A percentile compares a stretch with the other conserved stretches of the same genome.
Evolutionary conservation across 495 filamentous ascomycete species (phyloP).

Genomic region (Lasiosphaeriaceae sp.): DNA sequence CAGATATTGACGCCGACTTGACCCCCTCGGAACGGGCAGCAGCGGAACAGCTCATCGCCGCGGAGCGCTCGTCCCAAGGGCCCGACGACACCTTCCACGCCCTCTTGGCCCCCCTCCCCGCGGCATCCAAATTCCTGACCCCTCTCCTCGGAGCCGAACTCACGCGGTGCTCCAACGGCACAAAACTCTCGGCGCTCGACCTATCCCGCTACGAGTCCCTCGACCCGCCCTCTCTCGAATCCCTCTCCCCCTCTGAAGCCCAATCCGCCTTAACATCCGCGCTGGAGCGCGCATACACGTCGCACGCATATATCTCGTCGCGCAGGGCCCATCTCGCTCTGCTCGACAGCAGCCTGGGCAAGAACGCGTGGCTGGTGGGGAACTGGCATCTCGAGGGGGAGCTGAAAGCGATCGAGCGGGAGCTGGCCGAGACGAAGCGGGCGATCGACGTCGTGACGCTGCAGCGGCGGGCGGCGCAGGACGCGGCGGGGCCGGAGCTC

Average conservation of each 20-base stretch:
- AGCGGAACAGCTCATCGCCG: slow-evolving; percentile 60
- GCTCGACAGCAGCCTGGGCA: slow-evolving; percentile 71
- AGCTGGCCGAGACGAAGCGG: slow-evolving; percentile 62
- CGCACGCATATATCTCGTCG: slow-evolving; percentile 59
- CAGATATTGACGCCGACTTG: slow-evolving; percentile 70
- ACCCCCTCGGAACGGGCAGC: slow-evolving; percentile 53
- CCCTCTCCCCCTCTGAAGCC: slow-evolving; percentile 14
- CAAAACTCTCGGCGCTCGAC: slow-evolving; percentile 65
- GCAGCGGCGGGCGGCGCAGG: slow-evolving; percentile 66
- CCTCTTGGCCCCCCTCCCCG: slow-evolving; percentile 33
- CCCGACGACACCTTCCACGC: slow-evolving; percentile 36
- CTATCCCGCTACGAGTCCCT: slow-evolving; percentile 74
- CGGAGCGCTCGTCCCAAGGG: slow-evolving; percentile 52
- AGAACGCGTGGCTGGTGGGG: slow-evolving; percentile 85
- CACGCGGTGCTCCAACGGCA: slow-evolving; percentile 22
- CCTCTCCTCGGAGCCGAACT: slow-evolving; percentile 62
- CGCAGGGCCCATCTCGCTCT: slow-evolving; percentile 68
- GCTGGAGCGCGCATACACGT: slow-evolving; percentile 54
- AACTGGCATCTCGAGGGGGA: slow-evolving; percentile 76
- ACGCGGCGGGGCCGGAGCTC: slow-evolving; percentile 64
- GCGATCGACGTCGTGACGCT: slow-evolving; percentile 68
- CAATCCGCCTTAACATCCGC: slow-evolving; percentile 24
- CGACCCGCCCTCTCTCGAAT: slow-evolving; percentile 36
- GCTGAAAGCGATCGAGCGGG: slow-evolving; percentile 67
- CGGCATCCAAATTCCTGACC: slow-evolving; percentile 41